Evolutionary conservation across 345 rosid genomes (phyloP), one percentile per base, ranked within the genome.

Genomic region (Toxicodendron radicans): DNA sequence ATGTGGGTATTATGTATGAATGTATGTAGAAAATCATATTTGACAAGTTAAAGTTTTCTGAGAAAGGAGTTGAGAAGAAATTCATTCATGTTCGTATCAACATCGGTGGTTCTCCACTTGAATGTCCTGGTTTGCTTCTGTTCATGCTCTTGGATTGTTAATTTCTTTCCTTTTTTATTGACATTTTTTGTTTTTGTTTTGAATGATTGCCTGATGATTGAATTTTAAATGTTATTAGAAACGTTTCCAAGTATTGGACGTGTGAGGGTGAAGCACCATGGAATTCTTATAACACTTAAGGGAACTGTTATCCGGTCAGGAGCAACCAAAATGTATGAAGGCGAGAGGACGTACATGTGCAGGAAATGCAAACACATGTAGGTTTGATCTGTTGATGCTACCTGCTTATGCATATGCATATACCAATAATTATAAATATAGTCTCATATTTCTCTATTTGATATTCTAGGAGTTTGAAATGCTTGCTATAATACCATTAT

Each of bases 261-360:
- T 33, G 82, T 92, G 73, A 89, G 98, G 79, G 98, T 92, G 72
- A 92, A 87, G 87, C 99, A 95, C 73, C 86, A 85, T 7, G 91
- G 92, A 56, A 81, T 92, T 85, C 89, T 95, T 18, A 84, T 92
- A 54, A 91, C 93, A 27, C 84, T 92, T 58, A 95, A 88, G 75
- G 99, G 99, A 59, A 95, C 97, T 1, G 93, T 95, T 24, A 95
- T 90, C 72, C 83, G 98, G 56, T 92, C 97, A 3, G 99, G 94
- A 66, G 87, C 94, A 72, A 84, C 86, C 61, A 95, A 92, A 86
- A 92, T 95, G 99, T 92, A 87, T 49, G 99, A 95, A 79, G 99
- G 97, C 61, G 91, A 85, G 81, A 83, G 97, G 86, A 85, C 88
- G 85, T 95, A 83, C 70, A 85, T 79, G 58, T 95, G 99, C 76